Evolutionary conservation across 371 early-diverging fungal species (phyloP), one percentile per base, ranked within the genome.

Genomic region (Choanephora cucurbitarum): DNA sequence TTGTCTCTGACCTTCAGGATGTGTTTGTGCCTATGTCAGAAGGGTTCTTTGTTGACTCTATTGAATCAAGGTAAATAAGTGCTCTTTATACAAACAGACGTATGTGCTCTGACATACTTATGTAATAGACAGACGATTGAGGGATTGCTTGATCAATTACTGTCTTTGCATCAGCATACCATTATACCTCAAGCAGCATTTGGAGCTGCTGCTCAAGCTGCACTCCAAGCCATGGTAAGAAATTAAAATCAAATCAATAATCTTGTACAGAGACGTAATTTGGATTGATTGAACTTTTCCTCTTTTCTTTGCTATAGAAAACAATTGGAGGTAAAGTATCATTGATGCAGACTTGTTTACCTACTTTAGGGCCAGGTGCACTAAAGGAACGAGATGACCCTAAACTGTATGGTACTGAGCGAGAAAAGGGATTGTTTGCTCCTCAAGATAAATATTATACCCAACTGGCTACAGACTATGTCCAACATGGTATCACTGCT

Each of bases 1-100:
- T 96, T n/a, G 94, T 98, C 1, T 81, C 94, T 0, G 99, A 98
- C 70, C 70, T 95, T 19, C 66, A 86, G 34, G 97, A 98, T 61
- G 75, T 94, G 21, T 98, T 98, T 83, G 89, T 95, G 14, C 99
- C 99, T 1, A 68, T 97, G 10, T 81, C 85, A 52, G 88, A 88
- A 9, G 93, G 48, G 81, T 90, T 71, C 0, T 76, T 95, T 34
- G 97, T 95, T 4, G 90, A 93, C 60, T 94, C 96, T 4, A 64
- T 61, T 6, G 86, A 86, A 58, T 90, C 93, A 17, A 67, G 64
- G 74, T 77, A 70, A 55, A 63, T 22, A 19, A 23, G 28, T 28
- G n/a, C n/a, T n/a, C n/a, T 28, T 28, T 28, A 28, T 7, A n/a
- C n/a, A n/a, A 28, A 7, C 28, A 28, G 28, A 28, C 28, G 7